These are phyloP conservation scores for Xylaria sp. DNA, from an alignment of 2,329 filamentous ascomycete genomes.

Conservation along the genomic window DNA sequence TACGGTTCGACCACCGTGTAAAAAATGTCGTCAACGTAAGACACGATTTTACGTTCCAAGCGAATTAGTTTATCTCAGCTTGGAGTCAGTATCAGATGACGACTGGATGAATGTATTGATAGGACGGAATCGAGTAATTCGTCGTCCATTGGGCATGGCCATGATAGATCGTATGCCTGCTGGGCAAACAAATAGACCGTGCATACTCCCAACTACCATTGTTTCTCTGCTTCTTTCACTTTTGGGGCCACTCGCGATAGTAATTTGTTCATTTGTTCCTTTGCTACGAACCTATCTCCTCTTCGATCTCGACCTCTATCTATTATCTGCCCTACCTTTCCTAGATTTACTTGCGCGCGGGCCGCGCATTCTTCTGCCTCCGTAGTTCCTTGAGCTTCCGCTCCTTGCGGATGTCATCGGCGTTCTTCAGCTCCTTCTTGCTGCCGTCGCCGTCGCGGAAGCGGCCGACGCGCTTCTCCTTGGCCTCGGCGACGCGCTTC, in stretches of 20 bases:
- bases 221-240: no score
- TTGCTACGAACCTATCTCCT: not conserved
- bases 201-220: not conserved
- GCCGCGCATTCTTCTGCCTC: slow-evolving; percentile 87
- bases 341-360: slow-evolving; percentile 68
- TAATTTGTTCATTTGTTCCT: not conserved
- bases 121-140: slow-evolving; percentile 26
- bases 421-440: slow-evolving; percentile 75
- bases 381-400: slow-evolving; percentile 77
- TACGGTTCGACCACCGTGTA: not conserved
- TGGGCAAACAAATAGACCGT: slow-evolving; percentile 17
- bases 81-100: not conserved
- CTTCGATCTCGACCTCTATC: not conserved
- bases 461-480: slow-evolving; percentile 78
- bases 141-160: not conserved
- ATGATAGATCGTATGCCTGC: slow-evolving; percentile 12
- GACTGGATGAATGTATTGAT: slow-evolving; percentile 34
- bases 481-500: slow-evolving; percentile 86
- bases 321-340: no score
- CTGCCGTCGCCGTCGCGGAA: slow-evolving; percentile 74
- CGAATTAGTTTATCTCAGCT: no score
- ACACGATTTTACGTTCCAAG: not conserved
- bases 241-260: no score
- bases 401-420: slow-evolving; percentile 83
- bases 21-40: not conserved